phyloP scores from a whole-genome alignment of 768 basidiomycete genomes.

The Hirschioporus abietinus region DNA sequence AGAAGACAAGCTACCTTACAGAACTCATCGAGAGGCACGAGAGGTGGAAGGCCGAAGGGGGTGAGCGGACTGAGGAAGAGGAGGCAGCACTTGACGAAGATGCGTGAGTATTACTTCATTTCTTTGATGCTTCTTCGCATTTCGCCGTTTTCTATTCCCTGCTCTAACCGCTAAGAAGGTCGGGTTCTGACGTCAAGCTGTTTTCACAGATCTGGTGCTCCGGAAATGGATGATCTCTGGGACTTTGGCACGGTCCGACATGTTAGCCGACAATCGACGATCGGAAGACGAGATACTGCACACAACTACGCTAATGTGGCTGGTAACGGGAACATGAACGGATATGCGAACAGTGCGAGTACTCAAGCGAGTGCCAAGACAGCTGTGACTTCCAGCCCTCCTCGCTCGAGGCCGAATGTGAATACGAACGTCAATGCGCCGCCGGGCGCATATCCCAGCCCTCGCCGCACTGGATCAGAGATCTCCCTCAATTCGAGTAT shows the following conservation, averaged over 20 bases:
- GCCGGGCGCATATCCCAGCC: constrained; percentile 6
- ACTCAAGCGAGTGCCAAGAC: not conserved
- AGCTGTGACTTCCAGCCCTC: constrained; percentile 1
- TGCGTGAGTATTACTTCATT: constrained; percentile 38
- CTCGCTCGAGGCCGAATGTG: not conserved
- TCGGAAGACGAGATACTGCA: constrained; percentile 49
- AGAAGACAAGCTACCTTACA: constrained; percentile 90
- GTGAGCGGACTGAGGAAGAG: constrained; percentile 68
- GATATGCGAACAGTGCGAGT: constrained; percentile 70
- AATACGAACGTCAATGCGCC: constrained; percentile 3
- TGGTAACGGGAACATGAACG: constrained; percentile 67
- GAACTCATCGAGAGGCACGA: constrained; percentile 95
- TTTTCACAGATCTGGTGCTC: constrained; percentile 40
- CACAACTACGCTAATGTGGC: constrained; percentile 49
- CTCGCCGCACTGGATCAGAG: constrained; percentile 15
- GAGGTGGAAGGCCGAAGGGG: constrained; percentile 88
- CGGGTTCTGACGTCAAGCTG: not conserved
- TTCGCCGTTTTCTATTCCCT: constrained; percentile 1
- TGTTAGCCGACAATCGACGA: constrained; percentile 50
- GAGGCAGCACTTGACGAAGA: constrained; percentile 59
- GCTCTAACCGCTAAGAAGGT: constrained; percentile 8
- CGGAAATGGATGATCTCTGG: constrained; percentile 77
- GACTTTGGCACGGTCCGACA: constrained; percentile 96
- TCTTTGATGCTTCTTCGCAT: not conserved
- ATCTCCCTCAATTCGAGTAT: constrained; percentile 16